Evolutionary conservation across 2,329 filamentous ascomycete species (phyloP).

Genomic region (Ceratocystiopsis brevicomis): DNA sequence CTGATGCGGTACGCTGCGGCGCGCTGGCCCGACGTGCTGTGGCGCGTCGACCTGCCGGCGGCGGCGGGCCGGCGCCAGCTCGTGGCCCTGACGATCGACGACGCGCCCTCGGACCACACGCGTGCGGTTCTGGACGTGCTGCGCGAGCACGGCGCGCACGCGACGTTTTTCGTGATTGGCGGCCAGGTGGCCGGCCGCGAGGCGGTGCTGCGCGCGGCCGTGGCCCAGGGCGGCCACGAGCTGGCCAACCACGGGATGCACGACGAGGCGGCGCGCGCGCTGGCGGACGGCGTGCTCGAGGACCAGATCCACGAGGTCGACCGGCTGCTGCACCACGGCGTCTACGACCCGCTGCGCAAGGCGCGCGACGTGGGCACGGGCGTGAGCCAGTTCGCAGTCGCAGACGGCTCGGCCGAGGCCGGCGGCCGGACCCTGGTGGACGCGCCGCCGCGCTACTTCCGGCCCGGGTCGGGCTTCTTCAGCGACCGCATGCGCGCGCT

Average conservation of each 20-base stretch:
- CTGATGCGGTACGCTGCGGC: constrained; percentile 52
- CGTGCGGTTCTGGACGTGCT: constrained; percentile 49
- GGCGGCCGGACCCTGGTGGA: no score
- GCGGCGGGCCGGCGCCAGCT: constrained; percentile 26
- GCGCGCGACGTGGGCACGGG: background rate
- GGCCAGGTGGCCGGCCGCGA: constrained; percentile 45
- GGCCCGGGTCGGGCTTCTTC: constrained; percentile 74
- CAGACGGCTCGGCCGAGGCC: constrained; percentile 19
- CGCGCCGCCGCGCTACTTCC: constrained; percentile 45
- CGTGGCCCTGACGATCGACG: constrained; percentile 72
- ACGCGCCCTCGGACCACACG: constrained; percentile 60
- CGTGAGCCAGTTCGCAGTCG: no score
- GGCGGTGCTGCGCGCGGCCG: constrained; percentile 33
- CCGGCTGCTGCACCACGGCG: constrained; percentile 28
- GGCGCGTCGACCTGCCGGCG: constrained; percentile 33
- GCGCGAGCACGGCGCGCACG: constrained; percentile 44
- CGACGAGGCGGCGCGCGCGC: constrained; percentile 53
- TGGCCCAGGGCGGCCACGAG: constrained; percentile 43
- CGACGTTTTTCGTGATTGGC: constrained; percentile 83
- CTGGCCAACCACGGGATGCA: constrained; percentile 80
- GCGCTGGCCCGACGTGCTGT: constrained; percentile 64
- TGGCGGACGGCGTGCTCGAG: constrained; percentile 39
- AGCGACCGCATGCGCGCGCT: constrained; percentile 46
- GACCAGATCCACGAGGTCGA: constrained; percentile 49
- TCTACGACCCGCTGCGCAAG: constrained; percentile 30